Percentiles rank a stretch among this genome's conserved stretches.
phyloP scores from a whole-genome alignment of 345 rosid genomes.

The Capsella bursapastoris region DNA sequence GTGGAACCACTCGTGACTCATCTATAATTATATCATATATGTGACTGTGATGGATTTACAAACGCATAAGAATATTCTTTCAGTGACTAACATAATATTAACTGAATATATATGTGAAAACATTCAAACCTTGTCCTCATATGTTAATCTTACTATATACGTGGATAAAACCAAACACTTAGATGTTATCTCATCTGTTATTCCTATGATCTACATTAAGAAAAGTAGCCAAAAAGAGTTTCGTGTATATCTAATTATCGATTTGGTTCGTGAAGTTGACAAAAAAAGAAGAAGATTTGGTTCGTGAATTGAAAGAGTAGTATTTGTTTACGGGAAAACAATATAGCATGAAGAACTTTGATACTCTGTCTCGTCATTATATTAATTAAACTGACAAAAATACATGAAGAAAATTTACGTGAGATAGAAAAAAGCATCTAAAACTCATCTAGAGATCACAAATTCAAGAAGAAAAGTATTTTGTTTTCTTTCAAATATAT shows the following conservation, averaged over 20 bases:
- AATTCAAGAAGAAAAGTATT: too few species aligned
- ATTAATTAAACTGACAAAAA: not conserved
- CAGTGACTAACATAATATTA: not conserved
- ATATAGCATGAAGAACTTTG: not conserved
- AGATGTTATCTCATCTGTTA: not conserved
- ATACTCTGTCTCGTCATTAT: not conserved
- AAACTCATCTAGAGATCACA: too few species aligned
- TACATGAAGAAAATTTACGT: constrained; percentile 2
- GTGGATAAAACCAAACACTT: constrained; percentile 3
- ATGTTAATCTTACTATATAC: constrained; percentile 4
- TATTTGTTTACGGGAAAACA: constrained; percentile 8
- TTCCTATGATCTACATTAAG: not conserved
- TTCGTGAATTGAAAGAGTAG: not conserved
- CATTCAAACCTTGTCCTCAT: not conserved
- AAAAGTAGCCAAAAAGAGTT: not conserved
- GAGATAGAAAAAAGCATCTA: too few species aligned
- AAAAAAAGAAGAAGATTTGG: not conserved
- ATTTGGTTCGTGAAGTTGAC: not conserved
- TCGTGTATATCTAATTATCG: not conserved
- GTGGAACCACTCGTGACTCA: constrained; percentile 21
- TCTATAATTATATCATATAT: constrained; percentile 5
- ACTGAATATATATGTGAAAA: not conserved
- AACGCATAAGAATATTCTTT: constrained; percentile 4
- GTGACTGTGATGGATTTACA: constrained; percentile 3
- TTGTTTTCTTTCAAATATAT: too few species aligned